Evolutionary conservation across 2,329 filamentous ascomycete genomes (phyloP), one percentile per base, ranked within the genome.

Genomic region (Penicillium corylophilum): DNA sequence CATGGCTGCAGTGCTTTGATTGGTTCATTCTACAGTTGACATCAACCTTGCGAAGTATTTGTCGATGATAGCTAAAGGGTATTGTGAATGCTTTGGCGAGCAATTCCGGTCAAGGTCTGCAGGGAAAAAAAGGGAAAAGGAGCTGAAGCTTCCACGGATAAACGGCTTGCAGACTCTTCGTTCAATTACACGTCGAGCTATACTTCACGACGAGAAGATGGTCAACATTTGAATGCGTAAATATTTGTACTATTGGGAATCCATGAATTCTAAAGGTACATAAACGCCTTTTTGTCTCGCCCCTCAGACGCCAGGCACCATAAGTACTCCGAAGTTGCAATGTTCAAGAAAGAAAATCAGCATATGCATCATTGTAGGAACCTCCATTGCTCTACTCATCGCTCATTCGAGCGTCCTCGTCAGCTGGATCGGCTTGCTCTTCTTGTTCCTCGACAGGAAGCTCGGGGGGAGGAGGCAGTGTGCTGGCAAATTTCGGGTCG

Each of bases 401-500:
- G 41, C 59, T 62, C 60, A 63, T 63, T 24, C 29, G 57, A 33
- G 54, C 55, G 52, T 67, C 63, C n/a, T 64, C 60, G 38, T 63
- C 53, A 33, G 23, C 57, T 15, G 40, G 40, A 20, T 51, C 51
- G 26, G 26, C 8, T 10, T 28, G 26, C 9, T 12, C 26, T 15
- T 54, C 61, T 22, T 54, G 56, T 16, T 60, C 59, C 22, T 53
- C 57, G 15, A 29, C 33, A 18, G 59, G 46, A 16, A 48, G 50
- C 39, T 62, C 55, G 4, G 66, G 70, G 3, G 71, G 66, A 22
- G 69, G 63, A 12, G 69, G 69, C 51, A 74, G 63, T 4, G 60
- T 64, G 40, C 68, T 67, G 5, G 65, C 68, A 49, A 75, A 77
- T 42, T 69, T 69, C 1, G 71, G 69, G 52, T 82, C 78, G 48